Base-by-base conservation (phyloP, 2,329 filamentous ascomycete species). In the Talaromyces sp. region DNA sequence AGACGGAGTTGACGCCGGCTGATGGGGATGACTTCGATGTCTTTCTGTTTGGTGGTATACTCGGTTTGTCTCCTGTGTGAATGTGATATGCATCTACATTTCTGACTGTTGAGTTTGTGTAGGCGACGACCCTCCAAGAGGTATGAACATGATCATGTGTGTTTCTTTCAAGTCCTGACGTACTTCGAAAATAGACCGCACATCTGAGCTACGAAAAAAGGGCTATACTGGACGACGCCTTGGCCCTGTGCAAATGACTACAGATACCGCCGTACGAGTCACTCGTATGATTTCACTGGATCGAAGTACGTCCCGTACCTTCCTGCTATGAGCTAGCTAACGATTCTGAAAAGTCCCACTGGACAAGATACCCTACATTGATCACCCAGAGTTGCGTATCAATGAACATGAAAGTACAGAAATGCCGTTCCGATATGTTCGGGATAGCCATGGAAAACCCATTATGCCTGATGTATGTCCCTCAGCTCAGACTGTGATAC, bases 381-480 rank as follows among this genome's bases (percentile, higher is more conserved):
- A 98, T 74, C 88, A 91, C 71, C 95, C 95, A 0, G 93, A 98
- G 73, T 84, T 99, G 72, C 88, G 88, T 72, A 89, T 98, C 75
- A 91, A 91, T 75, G 88, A 95, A 73, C 88, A 96, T 72, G 95
- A 99, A 79, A 95, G 90, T 75, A 96, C 93, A 0, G 84, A 96
- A 76, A 98, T 99, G 95, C 95, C 95, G 0, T 99, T 99, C 77
- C 91, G 95, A 68, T 99, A 99, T 73, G 93, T 99, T 58, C 88
- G 85, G 72, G 88, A 84, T 58, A 79, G 85, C 11, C 81, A 90
- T 62, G 92, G 90, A 50, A 82, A 91, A 68, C 91, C 93, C 0
- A 87, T 97, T 63, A 96, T 99, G 92, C 95, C 95, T 23, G 84
- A 90, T 80, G 93, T 96, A 77, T 79, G 83, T 74, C n/a, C 25